These are phyloP conservation scores for Pachysandra terminalis DNA, from an alignment of 164 flowering plant species.

Conservation along the genomic window DNA sequence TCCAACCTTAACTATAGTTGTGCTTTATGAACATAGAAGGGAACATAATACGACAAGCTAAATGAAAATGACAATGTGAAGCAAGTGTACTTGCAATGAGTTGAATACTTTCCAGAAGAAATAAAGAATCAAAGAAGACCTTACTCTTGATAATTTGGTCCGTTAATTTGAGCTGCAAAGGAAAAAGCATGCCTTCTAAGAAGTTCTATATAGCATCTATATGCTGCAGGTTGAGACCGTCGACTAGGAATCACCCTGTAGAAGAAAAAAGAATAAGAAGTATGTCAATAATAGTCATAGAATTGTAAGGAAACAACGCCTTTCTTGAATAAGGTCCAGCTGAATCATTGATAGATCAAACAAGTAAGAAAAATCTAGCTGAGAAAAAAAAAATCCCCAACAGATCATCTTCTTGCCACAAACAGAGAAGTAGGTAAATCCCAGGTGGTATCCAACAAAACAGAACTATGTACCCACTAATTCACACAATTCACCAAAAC, in stretches of 20 bases:
- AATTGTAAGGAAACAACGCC: background rate
- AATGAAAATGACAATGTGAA: background rate
- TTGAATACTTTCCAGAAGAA: background rate
- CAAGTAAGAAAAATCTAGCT: background rate
- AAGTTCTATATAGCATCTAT: slow-evolving; percentile 75
- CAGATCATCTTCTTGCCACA: no score
- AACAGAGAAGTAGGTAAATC: no score
- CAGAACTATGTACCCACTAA: no score
- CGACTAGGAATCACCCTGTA: slow-evolving; percentile 66
- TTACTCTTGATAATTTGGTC: slow-evolving; percentile 45
- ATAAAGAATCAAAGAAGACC: slow-evolving; percentile 12
- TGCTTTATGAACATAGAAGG: no score
- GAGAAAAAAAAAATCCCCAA: no score
- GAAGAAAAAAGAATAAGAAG: slow-evolving; percentile 6
- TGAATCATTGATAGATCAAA: background rate
- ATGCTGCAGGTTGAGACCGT: slow-evolving; percentile 54
- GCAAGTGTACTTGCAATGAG: background rate
- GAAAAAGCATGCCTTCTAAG: slow-evolving; percentile 59
- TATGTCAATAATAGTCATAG: background rate
- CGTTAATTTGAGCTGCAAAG: slow-evolving; percentile 34
- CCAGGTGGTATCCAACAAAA: no score
- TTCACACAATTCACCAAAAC: no score
- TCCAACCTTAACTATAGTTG: no score
- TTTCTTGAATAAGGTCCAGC: background rate
- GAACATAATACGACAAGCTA: background rate